Percentiles rank a stretch among this genome's conserved stretches.
phyloP scores from a whole-genome alignment of 495 filamentous ascomycete species.

The Hypoxylon fragiforme region DNA sequence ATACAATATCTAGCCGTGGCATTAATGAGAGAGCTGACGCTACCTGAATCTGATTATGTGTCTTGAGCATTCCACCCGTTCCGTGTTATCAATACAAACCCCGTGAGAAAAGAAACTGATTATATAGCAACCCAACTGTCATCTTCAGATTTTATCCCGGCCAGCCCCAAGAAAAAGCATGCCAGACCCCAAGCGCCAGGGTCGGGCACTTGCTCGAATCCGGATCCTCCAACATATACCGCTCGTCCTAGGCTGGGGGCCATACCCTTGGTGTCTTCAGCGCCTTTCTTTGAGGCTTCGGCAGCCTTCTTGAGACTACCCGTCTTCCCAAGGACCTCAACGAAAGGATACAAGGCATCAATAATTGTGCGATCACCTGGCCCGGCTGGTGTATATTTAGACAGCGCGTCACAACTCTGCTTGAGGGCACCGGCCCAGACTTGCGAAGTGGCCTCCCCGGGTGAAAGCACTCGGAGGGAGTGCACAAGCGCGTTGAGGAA shows the following conservation, averaged over 20 bases:
- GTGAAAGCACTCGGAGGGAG: conserved; percentile 62
- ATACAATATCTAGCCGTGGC: background rate
- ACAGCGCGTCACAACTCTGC: conserved; percentile 69
- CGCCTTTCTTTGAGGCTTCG: conserved; percentile 71
- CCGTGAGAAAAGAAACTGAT: conserved; percentile 7
- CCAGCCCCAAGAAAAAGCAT: conserved; percentile 78
- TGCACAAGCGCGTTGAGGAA: conserved; percentile 90
- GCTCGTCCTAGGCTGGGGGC: conserved; percentile 82
- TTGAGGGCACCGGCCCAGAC: conserved; percentile 78
- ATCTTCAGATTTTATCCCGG: conserved; percentile 45
- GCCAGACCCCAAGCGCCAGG: conserved; percentile 86
- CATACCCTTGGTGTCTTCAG: conserved; percentile 88
- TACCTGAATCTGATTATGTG: conserved; percentile 22
- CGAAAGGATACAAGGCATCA: conserved; percentile 88
- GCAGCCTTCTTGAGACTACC: conserved; percentile 71
- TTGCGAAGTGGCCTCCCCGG: conserved; percentile 51
- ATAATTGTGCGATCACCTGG: conserved; percentile 88
- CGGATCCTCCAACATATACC: conserved; percentile 89
- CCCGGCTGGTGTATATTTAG: conserved; percentile 85
- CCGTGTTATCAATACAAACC: conserved; percentile 13
- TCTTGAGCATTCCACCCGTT: background rate
- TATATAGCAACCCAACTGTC: conserved; percentile 36
- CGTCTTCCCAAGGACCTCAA: conserved; percentile 65
- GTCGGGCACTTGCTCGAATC: conserved; percentile 81
- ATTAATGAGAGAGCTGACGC: conserved; percentile 23